Base-by-base conservation (phyloP, 73 alveolate species). In the Loxodes magnus region DNA sequence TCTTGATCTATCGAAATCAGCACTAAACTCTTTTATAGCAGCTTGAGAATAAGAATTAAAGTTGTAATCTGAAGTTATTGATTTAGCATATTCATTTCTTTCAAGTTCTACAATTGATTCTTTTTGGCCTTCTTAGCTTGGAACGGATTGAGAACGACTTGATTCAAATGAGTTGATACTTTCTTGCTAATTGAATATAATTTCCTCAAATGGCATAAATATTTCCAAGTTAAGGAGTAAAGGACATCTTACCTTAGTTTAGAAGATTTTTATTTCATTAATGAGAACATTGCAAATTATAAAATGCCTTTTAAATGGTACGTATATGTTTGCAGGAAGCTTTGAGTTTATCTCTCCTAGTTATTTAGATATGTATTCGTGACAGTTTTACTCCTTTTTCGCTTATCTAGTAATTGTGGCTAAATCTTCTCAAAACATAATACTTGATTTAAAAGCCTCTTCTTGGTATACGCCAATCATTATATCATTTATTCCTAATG, bases 231-330 rank as follows among this genome's bases (percentile, higher is more conserved):
- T 48, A 24, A 87, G 44, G 77, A 71, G 89, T 60, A 51, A 87
- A 15, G 97, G 97, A 2, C 86, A 93, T 34, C 88, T 42, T 46
- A 77, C 94, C 50, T 87, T 87, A 4, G 97, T 70, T 43, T 84
- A 83, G 19, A 87, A 73, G 36, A 76, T 54, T 56, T 70, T 59
- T 20, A 76, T 71, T 59, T 87, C 77, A 36, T 79, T 82, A 20
- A 64, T 60, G 6, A 79, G 67, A 2, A 87, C 66, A n/a, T 51
- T 49, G 12, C 71, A 77, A 14, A 87, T 76, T 41, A 76, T 59
- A 57, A 55, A 77, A 61, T 82, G 71, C 56, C 91, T 58, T n/a
- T 55, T 60, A 41, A 77, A 53, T 6, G 87, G 87, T 9, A 73
- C 34, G 59, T 73, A 73, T 15, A 59, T 75, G 23, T 55, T 25